Evolutionary conservation across 2,329 filamentous ascomycete genomes (phyloP).

Genomic region (Beauveria sp.): DNA sequence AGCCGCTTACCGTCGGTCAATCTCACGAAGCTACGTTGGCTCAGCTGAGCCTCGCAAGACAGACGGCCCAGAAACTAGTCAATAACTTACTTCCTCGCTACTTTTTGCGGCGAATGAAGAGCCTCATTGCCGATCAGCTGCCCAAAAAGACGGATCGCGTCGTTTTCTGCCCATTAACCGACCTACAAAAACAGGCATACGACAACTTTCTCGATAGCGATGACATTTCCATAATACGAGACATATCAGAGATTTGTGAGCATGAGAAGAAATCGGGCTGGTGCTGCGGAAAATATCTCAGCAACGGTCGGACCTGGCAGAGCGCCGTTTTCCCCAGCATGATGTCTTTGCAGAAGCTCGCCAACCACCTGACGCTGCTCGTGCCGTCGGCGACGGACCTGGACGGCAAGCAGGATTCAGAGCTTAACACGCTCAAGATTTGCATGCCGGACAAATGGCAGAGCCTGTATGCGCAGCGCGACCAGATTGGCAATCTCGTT

Average conservation of each 20-base stretch:
- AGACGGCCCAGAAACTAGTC: constrained; percentile 76
- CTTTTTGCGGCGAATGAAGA: constrained; percentile 89
- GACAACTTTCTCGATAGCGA: constrained; percentile 67
- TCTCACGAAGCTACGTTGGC: constrained; percentile 82
- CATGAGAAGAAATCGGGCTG: constrained; percentile 63
- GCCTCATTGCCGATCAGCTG: constrained; percentile 81
- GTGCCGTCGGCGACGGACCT: constrained; percentile 60
- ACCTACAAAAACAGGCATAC: constrained; percentile 75
- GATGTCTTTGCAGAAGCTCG: constrained; percentile 73
- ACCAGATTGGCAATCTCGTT: constrained; percentile 72
- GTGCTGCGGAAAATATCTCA: constrained; percentile 63
- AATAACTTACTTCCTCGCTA: constrained; percentile 82
- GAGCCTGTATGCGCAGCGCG: constrained; percentile 63
- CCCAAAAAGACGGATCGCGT: constrained; percentile 93
- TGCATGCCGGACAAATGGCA: constrained; percentile 72
- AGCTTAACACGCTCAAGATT: constrained; percentile 64
- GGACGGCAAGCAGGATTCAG: constrained; percentile 67
- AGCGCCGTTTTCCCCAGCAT: constrained; percentile 80
- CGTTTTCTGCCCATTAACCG: constrained; percentile 87
- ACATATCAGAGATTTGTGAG: constrained; percentile 58
- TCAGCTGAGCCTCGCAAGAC: constrained; percentile 73
- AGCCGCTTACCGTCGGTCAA: constrained; percentile 78
- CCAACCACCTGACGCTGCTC: constrained; percentile 86
- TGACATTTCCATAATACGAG: constrained; percentile 60
- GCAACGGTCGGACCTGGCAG: constrained; percentile 62